phyloP scores from a whole-genome alignment of 345 rosid species.

The Draba incana region DNA sequence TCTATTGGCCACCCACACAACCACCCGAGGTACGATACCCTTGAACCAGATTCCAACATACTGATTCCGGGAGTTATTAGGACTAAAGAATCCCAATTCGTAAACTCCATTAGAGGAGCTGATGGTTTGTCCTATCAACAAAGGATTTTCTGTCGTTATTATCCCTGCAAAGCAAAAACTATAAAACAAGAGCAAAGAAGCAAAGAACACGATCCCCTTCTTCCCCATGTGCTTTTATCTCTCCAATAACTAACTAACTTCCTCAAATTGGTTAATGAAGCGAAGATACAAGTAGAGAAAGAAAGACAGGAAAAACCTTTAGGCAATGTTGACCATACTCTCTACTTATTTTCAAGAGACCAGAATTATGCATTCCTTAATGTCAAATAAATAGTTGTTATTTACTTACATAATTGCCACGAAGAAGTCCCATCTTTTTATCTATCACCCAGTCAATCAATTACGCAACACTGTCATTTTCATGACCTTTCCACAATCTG shows the following conservation, averaged over 20 bases:
- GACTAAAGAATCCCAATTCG: conserved; percentile 47
- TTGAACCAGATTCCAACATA: conserved; percentile 53
- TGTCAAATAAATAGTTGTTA: conserved; percentile 3
- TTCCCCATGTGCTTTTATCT: background rate
- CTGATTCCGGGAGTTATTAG: conserved; percentile 11
- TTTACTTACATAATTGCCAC: background rate
- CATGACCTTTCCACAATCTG: background rate
- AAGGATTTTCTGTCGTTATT: background rate
- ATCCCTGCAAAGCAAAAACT: conserved; percentile 11
- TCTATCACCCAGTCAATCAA: background rate
- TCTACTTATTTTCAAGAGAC: no score
- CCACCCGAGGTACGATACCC: conserved; percentile 18
- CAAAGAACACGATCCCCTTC: conserved; percentile 14
- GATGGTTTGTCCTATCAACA: conserved; percentile 5
- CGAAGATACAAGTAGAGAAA: background rate
- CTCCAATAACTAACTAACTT: background rate
- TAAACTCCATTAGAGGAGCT: conserved; percentile 29
- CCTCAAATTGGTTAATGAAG: background rate
- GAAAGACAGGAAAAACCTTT: background rate
- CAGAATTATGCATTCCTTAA: no score
- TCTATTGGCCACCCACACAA: conserved; percentile 61
- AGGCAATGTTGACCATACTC: no score
- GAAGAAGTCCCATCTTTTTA: background rate
- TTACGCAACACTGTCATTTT: background rate
- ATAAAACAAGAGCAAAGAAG: conserved; percentile 12